Evolutionary conservation across 2,329 filamentous ascomycete species (phyloP), one percentile per base, ranked within the genome.

Genomic region (Hirsutella thompsonii): DNA sequence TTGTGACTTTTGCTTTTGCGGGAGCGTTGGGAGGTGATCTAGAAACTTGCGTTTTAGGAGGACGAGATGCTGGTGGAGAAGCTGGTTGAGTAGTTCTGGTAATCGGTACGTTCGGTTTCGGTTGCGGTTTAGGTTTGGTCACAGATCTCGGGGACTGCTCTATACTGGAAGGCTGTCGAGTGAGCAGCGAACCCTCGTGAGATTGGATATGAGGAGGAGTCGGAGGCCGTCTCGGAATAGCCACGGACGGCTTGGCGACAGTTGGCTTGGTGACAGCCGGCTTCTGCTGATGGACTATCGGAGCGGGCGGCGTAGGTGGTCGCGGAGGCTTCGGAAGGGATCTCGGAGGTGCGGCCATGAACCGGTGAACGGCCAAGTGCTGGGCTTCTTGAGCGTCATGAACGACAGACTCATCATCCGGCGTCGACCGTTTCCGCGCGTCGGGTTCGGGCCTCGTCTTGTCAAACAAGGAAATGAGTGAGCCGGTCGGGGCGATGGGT

Each of bases 391-490:
- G n/a, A 14, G 37, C 8, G 13, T 26, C 34, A 13, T 34, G 8
- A 18, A 5, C 4, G 5, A 29, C 19, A 10, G 10, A 14, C 3
- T 37, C 47, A 49, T 14, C 46, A 48, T 38, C 42, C 47, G 34
- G 62, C 68, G 46, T 69, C 32, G 32, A 11, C 6, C 23, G 23
- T 11, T 26, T 26, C 23, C 11, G 23, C 23, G 23, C 6, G 23
- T 11, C 23, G 6, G 23, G 23, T 11, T 26, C 23, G 11, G 23
- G 6, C 23, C 11, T 16, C 2, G 23, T 14, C 23, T 28, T 64
- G 58, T 88, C 82, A 48, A 86, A 86, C 62, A 84, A 69, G 32
- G 73, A 73, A 41, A 86, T 79, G 18, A 86, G 64, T 4, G 77
- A 73, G 3, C 67, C 75, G 0, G 81, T 80, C 0, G 81, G 69